Conservation (phyloP, 352 stramenopile genomes). For the Pythium rhizo-oryzae region DNA sequence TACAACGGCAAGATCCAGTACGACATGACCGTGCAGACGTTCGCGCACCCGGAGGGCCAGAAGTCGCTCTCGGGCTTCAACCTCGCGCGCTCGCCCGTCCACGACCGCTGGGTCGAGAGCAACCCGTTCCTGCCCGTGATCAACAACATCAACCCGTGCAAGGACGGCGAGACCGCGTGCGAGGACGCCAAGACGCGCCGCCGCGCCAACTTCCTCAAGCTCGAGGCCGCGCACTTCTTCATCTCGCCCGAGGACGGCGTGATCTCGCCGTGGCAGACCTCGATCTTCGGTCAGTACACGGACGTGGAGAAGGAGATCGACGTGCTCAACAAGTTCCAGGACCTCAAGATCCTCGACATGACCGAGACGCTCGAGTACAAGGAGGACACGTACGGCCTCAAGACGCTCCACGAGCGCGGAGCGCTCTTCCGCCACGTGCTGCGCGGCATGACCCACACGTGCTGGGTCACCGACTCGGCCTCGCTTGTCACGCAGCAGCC, state of each 20-base stretch:
- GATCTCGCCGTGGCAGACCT: slow-evolving; percentile 45
- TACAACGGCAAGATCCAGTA: slow-evolving; percentile 39
- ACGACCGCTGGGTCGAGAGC: slow-evolving; percentile 27
- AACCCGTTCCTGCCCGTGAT: slow-evolving; percentile 45
- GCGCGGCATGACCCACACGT: slow-evolving; percentile 32
- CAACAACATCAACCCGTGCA: slow-evolving; percentile 40
- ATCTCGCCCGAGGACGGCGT: slow-evolving; percentile 38
- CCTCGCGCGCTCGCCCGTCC: slow-evolving; percentile 34
- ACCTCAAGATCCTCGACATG: slow-evolving; percentile 41
- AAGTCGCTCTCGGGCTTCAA: slow-evolving; percentile 25
- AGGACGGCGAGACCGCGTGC: slow-evolving; percentile 7
- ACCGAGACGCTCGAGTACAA: slow-evolving; percentile 43
- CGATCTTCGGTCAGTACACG: slow-evolving; percentile 38
- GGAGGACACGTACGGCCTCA: slow-evolving; percentile 40
- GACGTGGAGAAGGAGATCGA: slow-evolving; percentile 29
- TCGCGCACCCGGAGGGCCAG: slow-evolving; percentile 36
- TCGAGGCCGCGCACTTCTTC: slow-evolving; percentile 41
- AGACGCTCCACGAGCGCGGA: slow-evolving; percentile 36
- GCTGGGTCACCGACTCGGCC: slow-evolving; percentile 36
- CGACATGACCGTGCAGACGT: slow-evolving; percentile 34
- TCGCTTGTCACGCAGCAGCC: neutral
- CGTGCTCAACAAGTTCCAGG: slow-evolving; percentile 34
- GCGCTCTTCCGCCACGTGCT: slow-evolving; percentile 32
- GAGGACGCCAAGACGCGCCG: slow-evolving; percentile 27
- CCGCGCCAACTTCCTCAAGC: slow-evolving; percentile 37